These are phyloP conservation scores for Cerioporus squamosus DNA, from an alignment of 1,284 basidiomycete genomes.

Conservation along the genomic window DNA sequence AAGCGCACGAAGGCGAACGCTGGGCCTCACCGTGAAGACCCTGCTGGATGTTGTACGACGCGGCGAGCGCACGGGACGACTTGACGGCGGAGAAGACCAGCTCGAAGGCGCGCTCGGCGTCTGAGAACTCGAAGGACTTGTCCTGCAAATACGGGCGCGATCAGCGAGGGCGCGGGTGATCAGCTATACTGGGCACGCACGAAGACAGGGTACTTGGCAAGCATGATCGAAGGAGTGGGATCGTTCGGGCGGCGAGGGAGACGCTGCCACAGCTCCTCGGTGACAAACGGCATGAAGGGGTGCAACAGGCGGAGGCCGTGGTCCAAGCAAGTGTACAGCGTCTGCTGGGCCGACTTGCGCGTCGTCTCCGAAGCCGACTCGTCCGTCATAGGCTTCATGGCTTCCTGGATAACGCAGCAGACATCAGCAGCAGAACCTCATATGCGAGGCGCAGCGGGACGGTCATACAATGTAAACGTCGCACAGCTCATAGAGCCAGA, in stretches of 20 bases:
- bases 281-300: slow-evolving; percentile 99
- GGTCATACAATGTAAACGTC: slow-evolving; percentile 90
- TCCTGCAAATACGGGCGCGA: slow-evolving; percentile 49
- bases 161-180: not conserved
- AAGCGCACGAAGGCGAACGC: no score
- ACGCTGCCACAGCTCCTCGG: slow-evolving; percentile 98
- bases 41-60: slow-evolving; percentile 89
- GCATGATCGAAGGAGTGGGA: slow-evolving; percentile 86
- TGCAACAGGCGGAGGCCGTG: slow-evolving; percentile 89
- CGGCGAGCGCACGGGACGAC: slow-evolving; percentile 84
- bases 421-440: not conserved
- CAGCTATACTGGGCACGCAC: slow-evolving; percentile 49
- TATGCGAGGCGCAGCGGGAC: not conserved
- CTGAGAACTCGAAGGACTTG: slow-evolving; percentile 64
- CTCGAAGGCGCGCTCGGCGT: slow-evolving; percentile 88
- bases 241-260: slow-evolving; percentile 87
- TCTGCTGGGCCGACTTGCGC: slow-evolving; percentile 90
- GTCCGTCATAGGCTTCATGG: slow-evolving; percentile 97
- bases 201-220: slow-evolving; percentile 81
- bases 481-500: slow-evolving; percentile 98
- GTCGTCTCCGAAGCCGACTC: slow-evolving; percentile 65
- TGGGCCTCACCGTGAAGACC: slow-evolving; percentile 78
- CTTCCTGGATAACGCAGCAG: slow-evolving; percentile 64
- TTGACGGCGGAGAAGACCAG: slow-evolving; percentile 84
- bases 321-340: slow-evolving; percentile 94